Evolutionary conservation across 2,329 filamentous ascomycete genomes (phyloP).

Genomic region (Plenodomus biglobosus): DNA sequence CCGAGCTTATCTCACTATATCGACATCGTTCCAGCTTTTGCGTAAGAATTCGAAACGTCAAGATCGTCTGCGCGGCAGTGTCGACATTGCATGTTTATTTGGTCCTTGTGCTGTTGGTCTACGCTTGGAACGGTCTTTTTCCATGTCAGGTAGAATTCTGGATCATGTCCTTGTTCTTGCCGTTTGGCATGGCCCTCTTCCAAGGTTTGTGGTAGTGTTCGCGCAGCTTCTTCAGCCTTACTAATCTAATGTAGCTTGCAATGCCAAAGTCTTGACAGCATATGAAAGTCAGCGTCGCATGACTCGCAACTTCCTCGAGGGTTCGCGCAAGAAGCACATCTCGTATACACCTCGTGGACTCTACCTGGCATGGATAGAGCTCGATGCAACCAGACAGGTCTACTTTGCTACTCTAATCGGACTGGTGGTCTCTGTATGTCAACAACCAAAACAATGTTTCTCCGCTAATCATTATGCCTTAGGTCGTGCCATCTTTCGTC

Average conservation of each 20-base stretch:
- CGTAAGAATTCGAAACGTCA: slow-evolving; percentile 38
- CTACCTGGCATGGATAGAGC: slow-evolving; percentile 31
- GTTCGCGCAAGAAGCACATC: slow-evolving; percentile 38
- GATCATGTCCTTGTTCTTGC: slow-evolving; percentile 45
- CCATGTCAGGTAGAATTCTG: slow-evolving; percentile 44
- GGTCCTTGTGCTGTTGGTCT: slow-evolving; percentile 41
- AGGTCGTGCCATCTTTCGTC: slow-evolving; percentile 61
- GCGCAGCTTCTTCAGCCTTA: background rate
- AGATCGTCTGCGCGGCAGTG: slow-evolving; percentile 38
- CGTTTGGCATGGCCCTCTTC: slow-evolving; percentile 44
- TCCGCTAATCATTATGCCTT: slow-evolving; percentile 22
- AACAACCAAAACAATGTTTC: background rate
- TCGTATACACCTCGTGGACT: slow-evolving; percentile 34
- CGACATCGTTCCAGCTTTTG: slow-evolving; percentile 34
- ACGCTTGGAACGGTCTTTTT: slow-evolving; percentile 40
- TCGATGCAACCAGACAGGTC: slow-evolving; percentile 40
- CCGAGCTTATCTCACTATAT: slow-evolving; percentile 35
- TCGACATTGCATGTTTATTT: slow-evolving; percentile 43
- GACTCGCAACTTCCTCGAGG: slow-evolving; percentile 37
- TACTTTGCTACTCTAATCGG: slow-evolving; percentile 35
- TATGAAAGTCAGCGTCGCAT: slow-evolving; percentile 42
- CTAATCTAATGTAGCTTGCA: slow-evolving; percentile 29
- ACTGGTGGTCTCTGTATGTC: slow-evolving; percentile 35
- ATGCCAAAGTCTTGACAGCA: slow-evolving; percentile 40
- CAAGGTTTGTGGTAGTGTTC: slow-evolving; percentile 27